Conservation (phyloP, 768 basidiomycete genomes). For the Agrocybe pediades region DNA sequence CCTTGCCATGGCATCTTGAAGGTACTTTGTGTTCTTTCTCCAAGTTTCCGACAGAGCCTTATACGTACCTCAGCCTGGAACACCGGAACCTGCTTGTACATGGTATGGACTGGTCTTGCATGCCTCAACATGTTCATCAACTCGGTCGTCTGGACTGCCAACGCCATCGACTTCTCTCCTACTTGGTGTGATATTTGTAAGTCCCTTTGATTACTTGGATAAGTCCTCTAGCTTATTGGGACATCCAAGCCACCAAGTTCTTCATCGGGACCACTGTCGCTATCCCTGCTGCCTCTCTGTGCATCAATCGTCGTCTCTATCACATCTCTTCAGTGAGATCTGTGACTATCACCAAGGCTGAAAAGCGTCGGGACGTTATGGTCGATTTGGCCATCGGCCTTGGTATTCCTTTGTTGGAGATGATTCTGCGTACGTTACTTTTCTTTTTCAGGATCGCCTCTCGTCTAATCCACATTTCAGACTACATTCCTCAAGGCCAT, state of each 20-base stretch:
- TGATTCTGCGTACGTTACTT: slow-evolving; percentile 25
- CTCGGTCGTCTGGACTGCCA: slow-evolving; percentile 68
- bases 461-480: not conserved
- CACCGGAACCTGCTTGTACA: slow-evolving; percentile 72
- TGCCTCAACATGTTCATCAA: slow-evolving; percentile 67
- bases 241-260: slow-evolving; percentile 40
- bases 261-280: slow-evolving; percentile 43
- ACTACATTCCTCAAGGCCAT: slow-evolving; percentile 54
- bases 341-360: slow-evolving; percentile 50
- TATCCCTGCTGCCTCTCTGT: slow-evolving; percentile 53
- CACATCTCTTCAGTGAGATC: slow-evolving; percentile 53
- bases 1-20: slow-evolving; percentile 70
- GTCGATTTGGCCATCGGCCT: slow-evolving; percentile 54
- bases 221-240: not conserved
- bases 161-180: slow-evolving; percentile 52
- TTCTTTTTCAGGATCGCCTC: not conserved
- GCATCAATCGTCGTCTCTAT: slow-evolving; percentile 64
- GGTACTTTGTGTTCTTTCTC: slow-evolving; percentile 28
- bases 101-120: slow-evolving; percentile 61
- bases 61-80: slow-evolving; percentile 48
- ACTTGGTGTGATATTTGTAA: slow-evolving; percentile 67
- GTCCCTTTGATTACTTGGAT: slow-evolving; percentile 9
- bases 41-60: slow-evolving; percentile 17
- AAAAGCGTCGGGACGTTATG: slow-evolving; percentile 50
- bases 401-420: slow-evolving; percentile 51